Conservation (phyloP, 2,329 filamentous ascomycete genomes). For the Xylaria sp. region DNA sequence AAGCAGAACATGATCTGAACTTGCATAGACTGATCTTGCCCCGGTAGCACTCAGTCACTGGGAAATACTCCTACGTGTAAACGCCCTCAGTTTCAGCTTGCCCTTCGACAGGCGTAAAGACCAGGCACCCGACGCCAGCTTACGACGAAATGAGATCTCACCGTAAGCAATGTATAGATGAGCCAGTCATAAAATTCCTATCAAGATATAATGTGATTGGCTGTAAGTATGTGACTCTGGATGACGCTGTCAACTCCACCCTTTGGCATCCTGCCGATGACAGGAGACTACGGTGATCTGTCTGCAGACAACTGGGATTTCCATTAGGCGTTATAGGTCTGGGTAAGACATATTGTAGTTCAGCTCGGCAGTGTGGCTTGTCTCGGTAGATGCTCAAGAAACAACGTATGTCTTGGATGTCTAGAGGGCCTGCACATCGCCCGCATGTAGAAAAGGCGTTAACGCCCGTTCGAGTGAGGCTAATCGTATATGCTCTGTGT, state of each 20-base stretch:
- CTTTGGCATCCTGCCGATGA: not conserved
- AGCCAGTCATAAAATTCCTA: slow-evolving; percentile 1
- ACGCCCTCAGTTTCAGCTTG: not conserved
- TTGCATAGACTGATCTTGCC: not conserved
- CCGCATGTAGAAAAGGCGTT: no score
- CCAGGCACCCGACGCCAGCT: not conserved
- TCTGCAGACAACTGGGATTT: not conserved
- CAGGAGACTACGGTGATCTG: not conserved
- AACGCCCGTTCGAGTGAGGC: not conserved
- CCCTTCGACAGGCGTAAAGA: not conserved
- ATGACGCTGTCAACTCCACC: not conserved
- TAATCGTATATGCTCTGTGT: not conserved
- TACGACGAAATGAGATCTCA: slow-evolving; percentile 1
- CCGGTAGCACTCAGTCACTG: not conserved
- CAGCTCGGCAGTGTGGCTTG: not conserved
- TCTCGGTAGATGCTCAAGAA: not conserved
- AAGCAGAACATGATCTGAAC: not conserved
- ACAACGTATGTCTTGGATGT: not conserved
- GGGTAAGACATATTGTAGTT: not conserved
- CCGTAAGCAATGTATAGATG: not conserved
- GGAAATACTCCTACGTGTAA: not conserved
- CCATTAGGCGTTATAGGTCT: not conserved
- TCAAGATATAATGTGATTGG: not conserved
- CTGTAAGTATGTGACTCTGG: not conserved
- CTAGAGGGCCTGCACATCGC: not conserved